Base-by-base conservation (phyloP, 192 early-diverging fungal species). In the Podila epicladia region DNA sequence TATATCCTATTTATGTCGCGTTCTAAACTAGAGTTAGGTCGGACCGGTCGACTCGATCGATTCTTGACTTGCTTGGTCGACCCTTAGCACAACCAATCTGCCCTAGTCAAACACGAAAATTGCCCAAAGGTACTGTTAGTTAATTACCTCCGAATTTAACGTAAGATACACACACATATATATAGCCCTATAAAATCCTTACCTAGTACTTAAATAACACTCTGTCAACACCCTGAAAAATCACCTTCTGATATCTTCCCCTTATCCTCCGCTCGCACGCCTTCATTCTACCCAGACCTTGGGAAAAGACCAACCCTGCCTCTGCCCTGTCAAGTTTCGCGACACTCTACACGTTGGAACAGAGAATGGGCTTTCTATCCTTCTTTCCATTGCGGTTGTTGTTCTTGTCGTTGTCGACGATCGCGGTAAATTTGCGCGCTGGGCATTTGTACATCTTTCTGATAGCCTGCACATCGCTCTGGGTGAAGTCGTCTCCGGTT, bases 401-500 rank as follows among this genome's bases (percentile, higher is more conserved):
- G 67, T 29, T 60, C 35, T 69, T 69, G 67, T 69, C 59, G 55
- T 59, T 38, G 67, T 69, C 61, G 58, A 31, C 28, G 58, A 32
- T 22, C 7, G 58, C 0, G 5, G 33, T 69, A 22, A 69, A 69
- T 60, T 60, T 69, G 28, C 67, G 67, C 38, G 17, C 58, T 31
- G 67, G 67, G 58, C 67, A 69, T 19, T 61, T 60, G 67, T 69
- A 69, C 67, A 69, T 69, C 41, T 26, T 19, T 69, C 67, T 60
- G 58, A 69, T 69, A 32, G 67, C 67, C 2, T 13, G 35, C 12
- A 69, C 67, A 61, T 69, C 67, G 41, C 67, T 69, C 28, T 69
- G 19, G 67, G 67, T n/a, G 29, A 69, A 69, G 67, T 69, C 67
- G 58, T 69, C 11, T 69, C 67, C 67, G 58, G 15, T 69, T 6